These are phyloP conservation scores for Phalaenopsis hybrid DNA, from an alignment of 116 monocot species.

Conservation along the genomic window DNA sequence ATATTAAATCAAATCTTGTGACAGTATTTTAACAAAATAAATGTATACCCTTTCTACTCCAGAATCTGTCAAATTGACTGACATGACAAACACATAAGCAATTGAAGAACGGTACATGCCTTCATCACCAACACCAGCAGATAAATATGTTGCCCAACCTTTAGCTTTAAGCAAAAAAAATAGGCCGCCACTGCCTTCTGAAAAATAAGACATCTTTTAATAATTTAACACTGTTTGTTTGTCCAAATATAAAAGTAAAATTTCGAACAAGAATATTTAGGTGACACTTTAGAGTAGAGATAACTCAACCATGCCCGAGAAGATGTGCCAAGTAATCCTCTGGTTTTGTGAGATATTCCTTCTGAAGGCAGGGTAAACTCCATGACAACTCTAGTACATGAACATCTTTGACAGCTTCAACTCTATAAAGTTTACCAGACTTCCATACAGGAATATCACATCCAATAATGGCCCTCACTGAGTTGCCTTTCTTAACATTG, in stretches of 20 bases:
- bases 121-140: slow-evolving; percentile 85
- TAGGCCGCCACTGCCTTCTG: slow-evolving; percentile 92
- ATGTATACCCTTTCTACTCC: slow-evolving; percentile 73
- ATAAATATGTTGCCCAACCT: slow-evolving; percentile 81
- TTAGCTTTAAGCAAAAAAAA: slow-evolving; percentile 77
- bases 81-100: slow-evolving; percentile 77
- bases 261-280: neutral
- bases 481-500: slow-evolving; percentile 51
- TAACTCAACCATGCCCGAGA: slow-evolving; percentile 72
- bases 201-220: slow-evolving; percentile 9
- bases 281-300: neutral
- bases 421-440: slow-evolving; percentile 60
- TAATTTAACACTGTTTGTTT: neutral
- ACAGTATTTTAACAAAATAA: neutral
- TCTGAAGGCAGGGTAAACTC: slow-evolving; percentile 85
- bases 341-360: slow-evolving; percentile 89
- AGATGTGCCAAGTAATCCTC: slow-evolving; percentile 85
- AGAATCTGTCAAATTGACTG: slow-evolving; percentile 71
- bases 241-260: neutral
- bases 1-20: neutral
- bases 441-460: slow-evolving; percentile 59
- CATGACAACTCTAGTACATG: slow-evolving; percentile 75
- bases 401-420: slow-evolving; percentile 91
- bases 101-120: slow-evolving; percentile 73
- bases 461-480: slow-evolving; percentile 16